Conservation (phyloP, 2,329 filamentous ascomycete species). For the Microdochium bolleyi region DNA sequence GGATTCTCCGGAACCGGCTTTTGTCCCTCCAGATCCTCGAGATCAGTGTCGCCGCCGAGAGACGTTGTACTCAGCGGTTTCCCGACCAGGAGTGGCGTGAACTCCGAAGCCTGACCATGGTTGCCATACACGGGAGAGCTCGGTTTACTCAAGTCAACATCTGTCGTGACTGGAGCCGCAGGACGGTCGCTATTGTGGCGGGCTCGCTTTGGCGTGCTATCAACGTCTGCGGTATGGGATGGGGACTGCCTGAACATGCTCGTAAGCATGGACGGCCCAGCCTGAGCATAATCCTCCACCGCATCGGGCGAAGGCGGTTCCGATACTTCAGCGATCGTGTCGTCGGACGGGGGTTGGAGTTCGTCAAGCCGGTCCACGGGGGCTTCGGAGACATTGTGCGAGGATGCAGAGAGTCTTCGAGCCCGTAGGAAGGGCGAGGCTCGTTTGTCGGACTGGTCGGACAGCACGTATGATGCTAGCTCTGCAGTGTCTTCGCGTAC, state of each 20-base stretch:
- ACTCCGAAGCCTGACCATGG: constrained; percentile 21
- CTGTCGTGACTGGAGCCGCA: not conserved
- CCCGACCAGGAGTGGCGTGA: constrained; percentile 37
- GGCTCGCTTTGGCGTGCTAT: not conserved
- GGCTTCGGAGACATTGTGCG: constrained; percentile 15
- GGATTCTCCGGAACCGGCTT: constrained; percentile 20
- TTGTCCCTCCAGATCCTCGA: constrained; percentile 42
- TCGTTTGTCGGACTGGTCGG: constrained; percentile 43
- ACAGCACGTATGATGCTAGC: constrained; percentile 73
- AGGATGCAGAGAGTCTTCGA: constrained; percentile 25
- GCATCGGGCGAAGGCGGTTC: constrained; percentile 16
- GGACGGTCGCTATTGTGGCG: constrained; percentile 1
- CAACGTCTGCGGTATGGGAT: constrained; percentile 22
- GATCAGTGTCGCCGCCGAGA: constrained; percentile 18
- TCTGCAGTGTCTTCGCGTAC: constrained; percentile 84
- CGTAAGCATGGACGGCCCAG: constrained; percentile 27
- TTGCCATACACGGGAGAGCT: not conserved
- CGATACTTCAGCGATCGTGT: constrained; percentile 18
- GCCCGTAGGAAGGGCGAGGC: constrained; percentile 35
- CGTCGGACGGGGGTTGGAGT: constrained; percentile 11
- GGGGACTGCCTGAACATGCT: constrained; percentile 43
- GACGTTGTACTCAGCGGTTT: constrained; percentile 20
- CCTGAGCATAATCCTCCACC: constrained; percentile 10
- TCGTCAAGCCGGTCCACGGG: constrained; percentile 17
- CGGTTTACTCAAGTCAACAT: not conserved